These are phyloP conservation scores for Botrytis paeoniae DNA, from an alignment of 2,329 filamentous ascomycete genomes.

Conservation along the genomic window DNA sequence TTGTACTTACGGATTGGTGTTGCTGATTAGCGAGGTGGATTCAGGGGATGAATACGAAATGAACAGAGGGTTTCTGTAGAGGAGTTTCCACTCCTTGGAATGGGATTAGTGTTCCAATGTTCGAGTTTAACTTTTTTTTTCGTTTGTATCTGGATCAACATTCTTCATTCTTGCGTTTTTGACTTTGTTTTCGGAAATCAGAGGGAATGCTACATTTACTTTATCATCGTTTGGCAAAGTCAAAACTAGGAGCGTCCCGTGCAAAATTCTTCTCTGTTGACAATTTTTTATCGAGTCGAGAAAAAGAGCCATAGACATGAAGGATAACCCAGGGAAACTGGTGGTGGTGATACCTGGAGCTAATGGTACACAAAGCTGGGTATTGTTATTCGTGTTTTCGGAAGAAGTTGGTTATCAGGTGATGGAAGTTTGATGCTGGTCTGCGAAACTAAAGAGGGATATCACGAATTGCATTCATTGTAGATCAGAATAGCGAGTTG, in stretches of 20 bases:
- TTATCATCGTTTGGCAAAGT: neutral
- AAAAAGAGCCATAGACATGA: neutral
- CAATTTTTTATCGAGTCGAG: neutral
- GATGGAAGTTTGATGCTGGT: neutral
- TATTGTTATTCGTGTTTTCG: neutral
- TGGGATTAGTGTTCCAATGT: neutral
- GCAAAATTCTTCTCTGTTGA: neutral
- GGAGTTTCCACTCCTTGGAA: too few relatives aligned
- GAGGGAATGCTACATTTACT: neutral
- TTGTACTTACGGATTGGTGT: neutral
- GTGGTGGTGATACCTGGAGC: neutral
- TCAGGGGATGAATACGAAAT: neutral
- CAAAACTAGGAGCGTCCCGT: neutral
- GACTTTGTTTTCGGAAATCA: neutral
- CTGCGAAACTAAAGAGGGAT: neutral
- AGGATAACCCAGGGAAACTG: rapidly evolving
- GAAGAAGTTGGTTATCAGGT: neutral
- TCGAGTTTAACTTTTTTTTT: neutral
- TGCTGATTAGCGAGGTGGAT: neutral
- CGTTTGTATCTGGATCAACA: neutral
- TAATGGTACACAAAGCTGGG: neutral
- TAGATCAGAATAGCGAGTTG: neutral
- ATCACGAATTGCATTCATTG: neutral
- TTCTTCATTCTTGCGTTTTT: neutral
- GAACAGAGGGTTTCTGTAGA: too few relatives aligned